Base-by-base conservation (phyloP, 2,329 filamentous ascomycete species). In the Aspergillus pseudonomiae region DNA sequence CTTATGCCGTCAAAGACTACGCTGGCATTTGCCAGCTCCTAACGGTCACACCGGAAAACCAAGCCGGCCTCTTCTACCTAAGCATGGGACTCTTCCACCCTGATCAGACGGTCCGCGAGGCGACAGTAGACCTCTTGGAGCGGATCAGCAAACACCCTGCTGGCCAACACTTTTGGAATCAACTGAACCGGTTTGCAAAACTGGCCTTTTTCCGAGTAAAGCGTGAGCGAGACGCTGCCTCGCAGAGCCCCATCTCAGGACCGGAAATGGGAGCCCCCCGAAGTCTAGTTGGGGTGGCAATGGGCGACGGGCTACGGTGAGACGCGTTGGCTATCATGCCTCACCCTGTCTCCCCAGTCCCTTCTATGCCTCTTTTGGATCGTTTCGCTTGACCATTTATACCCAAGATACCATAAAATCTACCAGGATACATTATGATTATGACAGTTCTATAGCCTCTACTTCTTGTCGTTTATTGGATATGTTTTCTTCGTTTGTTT, bases 1-100 rank as follows among this genome's bases (percentile, higher is more conserved):
- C 90, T 16, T 88, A 89, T 71, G 88, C 89, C 67, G 90, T 94
- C 48, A 89, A 90, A 70, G 88, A 89, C 28, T 95, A 96, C 74
- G 91, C 92, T 70, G 92, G 94, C 71, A 92, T 96, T 65, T 94
- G 91, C 71, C 89, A 97, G 63, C 84, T 97, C 6, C 84, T 97
- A 7, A 89, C 88, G 32, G 91, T 95, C 7, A 89, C 93, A 6
- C 93, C 93, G 9, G 93, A 96, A 79, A 91, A 88, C 32, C 92
- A 95, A 71, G 91, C 91, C 0, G 95, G 93, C 0, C 84, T 98
- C 3, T 98, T 98, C 76, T 97, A 97, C 71, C 80, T 99, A 30
- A 92, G 91, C 6, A 85, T 98, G 58, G 95, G 95, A 0, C 83
- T 99, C 6, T 97, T 98, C 76, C 95, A 99, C 80, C 93, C 93